Evolutionary conservation across 164 flowering plant species (phyloP).

Genomic region (Vitis vinifera): ASM3070453v1 NC_081816.1:22498501-22499000

Average conservation of each 20-base stretch:
- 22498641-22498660: background rate
- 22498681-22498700: too few relatives aligned
- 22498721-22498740: too few relatives aligned
- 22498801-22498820: too few relatives aligned
- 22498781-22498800: too few relatives aligned
- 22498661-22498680: background rate
- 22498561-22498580: background rate
- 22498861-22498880: background rate
- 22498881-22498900: constrained; percentile 23
- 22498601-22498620: background rate
- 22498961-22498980: constrained; percentile 49
- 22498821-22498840: too few relatives aligned
- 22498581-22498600: background rate
- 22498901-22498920: constrained; percentile 95
- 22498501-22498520: background rate
- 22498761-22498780: background rate
- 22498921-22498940: constrained; percentile 99
- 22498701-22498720: too few relatives aligned
- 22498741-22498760: too few relatives aligned
- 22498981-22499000: constrained; percentile 49
- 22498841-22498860: too few relatives aligned
- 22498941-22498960: constrained; percentile 86
- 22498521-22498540: background rate
- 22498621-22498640: background rate
- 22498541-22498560: background rate